phyloP scores from a whole-genome alignment of 495 filamentous ascomycete genomes.

The Aspergillus nanangensis region DNA sequence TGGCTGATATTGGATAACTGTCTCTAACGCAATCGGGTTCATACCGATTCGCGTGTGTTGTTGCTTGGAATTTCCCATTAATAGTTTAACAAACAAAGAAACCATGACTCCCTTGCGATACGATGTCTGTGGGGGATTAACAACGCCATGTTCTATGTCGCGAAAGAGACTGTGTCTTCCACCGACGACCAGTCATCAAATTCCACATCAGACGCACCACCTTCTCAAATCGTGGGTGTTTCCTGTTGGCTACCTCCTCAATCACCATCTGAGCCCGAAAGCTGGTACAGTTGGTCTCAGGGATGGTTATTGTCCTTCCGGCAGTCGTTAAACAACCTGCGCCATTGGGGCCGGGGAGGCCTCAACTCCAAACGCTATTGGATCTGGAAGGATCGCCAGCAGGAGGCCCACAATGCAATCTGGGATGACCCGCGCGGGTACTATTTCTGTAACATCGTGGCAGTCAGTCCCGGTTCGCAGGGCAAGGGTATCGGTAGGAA shows the following conservation, averaged over 20 bases:
- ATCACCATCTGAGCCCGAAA: conserved; percentile 31
- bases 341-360: conserved; percentile 56
- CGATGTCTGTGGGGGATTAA: conserved; percentile 60
- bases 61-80: background rate
- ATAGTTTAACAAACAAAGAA: conserved; percentile 42
- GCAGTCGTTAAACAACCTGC: conserved; percentile 58
- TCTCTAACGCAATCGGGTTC: background rate
- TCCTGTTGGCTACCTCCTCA: conserved; percentile 61
- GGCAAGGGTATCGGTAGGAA: conserved; percentile 56
- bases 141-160: conserved; percentile 60
- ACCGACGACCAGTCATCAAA: conserved; percentile 1
- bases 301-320: conserved; percentile 54
- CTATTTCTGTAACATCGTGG: conserved; percentile 68
- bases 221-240: conserved; percentile 49
- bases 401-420: conserved; percentile 34
- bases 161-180: conserved; percentile 34
- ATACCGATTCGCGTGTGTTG: background rate
- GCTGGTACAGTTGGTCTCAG: conserved; percentile 55
- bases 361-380: conserved; percentile 60
- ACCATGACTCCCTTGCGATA: conserved; percentile 45
- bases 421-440: conserved; percentile 50
- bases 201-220: conserved; percentile 1
- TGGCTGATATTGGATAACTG: background rate
- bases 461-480: conserved; percentile 54
- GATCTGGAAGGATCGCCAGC: conserved; percentile 48